Percentiles rank a stretch among this genome's conserved stretches.
phyloP scores from a whole-genome alignment of 2,329 filamentous ascomycete species.

The Ophiocordyceps camponoti-floridani region DNA sequence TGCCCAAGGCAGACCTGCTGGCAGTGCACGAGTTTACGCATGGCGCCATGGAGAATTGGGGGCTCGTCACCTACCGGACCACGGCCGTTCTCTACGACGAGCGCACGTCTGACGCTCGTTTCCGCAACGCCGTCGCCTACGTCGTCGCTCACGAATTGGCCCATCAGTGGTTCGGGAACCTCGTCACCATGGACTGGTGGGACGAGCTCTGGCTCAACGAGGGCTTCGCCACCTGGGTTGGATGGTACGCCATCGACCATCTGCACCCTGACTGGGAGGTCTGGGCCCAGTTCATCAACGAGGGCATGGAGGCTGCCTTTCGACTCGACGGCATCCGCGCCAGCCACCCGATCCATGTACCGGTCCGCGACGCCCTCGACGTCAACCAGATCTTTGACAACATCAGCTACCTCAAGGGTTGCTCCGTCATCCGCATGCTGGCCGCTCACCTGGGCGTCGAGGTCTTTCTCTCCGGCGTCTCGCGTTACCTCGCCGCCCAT shows the following conservation, averaged over 20 bases:
- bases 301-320: constrained; percentile 85
- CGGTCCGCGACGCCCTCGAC: constrained; percentile 81
- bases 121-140: constrained; percentile 88
- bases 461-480: constrained; percentile 78
- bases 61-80: constrained; percentile 85
- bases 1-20: constrained; percentile 80
- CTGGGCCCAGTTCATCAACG: constrained; percentile 93
- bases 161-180: constrained; percentile 90
- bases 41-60: constrained; percentile 93
- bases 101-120: constrained; percentile 72
- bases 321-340: constrained; percentile 76
- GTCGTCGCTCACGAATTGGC: constrained; percentile 96
- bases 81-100: constrained; percentile 95
- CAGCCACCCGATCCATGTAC: constrained; percentile 91
- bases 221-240: constrained; percentile 96
- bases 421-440: constrained; percentile 91
- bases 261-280: constrained; percentile 95
- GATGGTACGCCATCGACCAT: constrained; percentile 81
- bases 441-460: constrained; percentile 77
- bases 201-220: constrained; percentile 88
- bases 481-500: constrained; percentile 75
- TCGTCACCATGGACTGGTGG: constrained; percentile 97
- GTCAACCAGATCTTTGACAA: constrained; percentile 96
- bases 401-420: constrained; percentile 93
- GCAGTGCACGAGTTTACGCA: constrained; percentile 84